These are phyloP conservation scores for Myxozyma nipponensis DNA, from an alignment of 805 yeast species.

Conservation along the genomic window DNA sequence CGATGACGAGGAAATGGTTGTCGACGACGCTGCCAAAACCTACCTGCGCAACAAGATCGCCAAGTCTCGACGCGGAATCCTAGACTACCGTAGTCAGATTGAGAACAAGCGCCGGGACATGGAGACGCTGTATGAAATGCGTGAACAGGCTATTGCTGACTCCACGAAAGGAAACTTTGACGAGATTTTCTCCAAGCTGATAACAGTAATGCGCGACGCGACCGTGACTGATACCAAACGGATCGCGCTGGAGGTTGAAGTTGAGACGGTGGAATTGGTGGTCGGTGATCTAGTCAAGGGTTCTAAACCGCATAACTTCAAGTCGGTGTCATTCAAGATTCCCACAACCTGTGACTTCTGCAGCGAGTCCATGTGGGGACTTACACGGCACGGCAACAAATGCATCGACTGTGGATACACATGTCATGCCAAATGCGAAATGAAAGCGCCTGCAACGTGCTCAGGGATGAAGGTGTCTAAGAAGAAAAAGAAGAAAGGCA, in stretches of 20 bases:
- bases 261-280: conserved; percentile 82
- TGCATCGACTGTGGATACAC: conserved; percentile 29
- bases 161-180: conserved; percentile 51
- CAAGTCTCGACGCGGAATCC: conserved; percentile 34
- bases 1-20: conserved; percentile 75
- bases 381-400: conserved; percentile 29
- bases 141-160: conserved; percentile 41
- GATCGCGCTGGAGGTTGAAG: conserved; percentile 76
- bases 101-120: conserved; percentile 31
- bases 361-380: conserved; percentile 30
- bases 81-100: conserved; percentile 34
- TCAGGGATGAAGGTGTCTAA: conserved; percentile 26
- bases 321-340: conserved; percentile 31
- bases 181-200: conserved; percentile 50
- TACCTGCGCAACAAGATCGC: conserved; percentile 38
- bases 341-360: conserved; percentile 30
- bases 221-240: conserved; percentile 69
- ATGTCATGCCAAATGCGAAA: conserved; percentile 31
- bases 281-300: conserved; percentile 62
- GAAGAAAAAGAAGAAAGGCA: conserved; percentile 19
- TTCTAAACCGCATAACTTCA: conserved; percentile 34
- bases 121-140: conserved; percentile 30
- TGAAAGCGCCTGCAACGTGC: conserved; percentile 47
- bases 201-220: conserved; percentile 56
- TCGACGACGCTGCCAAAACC: conserved; percentile 42